Conservation (phyloP, 768 basidiomycete species). For the Lepiota subincarnata region DNA sequence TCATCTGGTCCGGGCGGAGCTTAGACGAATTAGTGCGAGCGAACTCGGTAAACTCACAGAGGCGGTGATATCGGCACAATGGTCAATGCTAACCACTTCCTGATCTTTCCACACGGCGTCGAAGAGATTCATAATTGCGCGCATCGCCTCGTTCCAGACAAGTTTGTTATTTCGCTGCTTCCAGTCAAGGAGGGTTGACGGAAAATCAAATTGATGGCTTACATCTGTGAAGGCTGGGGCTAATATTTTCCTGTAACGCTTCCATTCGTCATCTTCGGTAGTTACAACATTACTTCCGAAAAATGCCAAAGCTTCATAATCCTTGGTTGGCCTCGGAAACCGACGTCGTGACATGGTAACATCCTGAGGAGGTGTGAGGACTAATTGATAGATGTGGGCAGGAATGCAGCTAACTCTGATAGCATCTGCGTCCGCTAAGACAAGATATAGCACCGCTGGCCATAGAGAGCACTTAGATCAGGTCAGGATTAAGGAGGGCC, state of each 20-base stretch:
- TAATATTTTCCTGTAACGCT: conserved; percentile 54
- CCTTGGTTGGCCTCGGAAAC: conserved; percentile 51
- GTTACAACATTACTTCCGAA: conserved; percentile 61
- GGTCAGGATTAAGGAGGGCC: conserved; percentile 14
- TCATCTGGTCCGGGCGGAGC: conserved; percentile 29
- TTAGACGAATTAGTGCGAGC: not conserved
- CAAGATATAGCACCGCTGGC: not conserved
- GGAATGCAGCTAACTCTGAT: too few relatives aligned
- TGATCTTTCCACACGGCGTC: conserved; percentile 41
- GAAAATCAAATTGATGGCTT: conserved; percentile 9
- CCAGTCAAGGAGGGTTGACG: not conserved
- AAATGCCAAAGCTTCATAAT: conserved; percentile 40
- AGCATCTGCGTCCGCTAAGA: too few relatives aligned
- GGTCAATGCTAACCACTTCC: conserved; percentile 35
- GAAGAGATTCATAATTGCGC: conserved; percentile 39
- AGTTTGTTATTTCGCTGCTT: conserved; percentile 39
- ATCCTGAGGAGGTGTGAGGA: conserved; percentile 32
- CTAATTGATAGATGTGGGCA: too few relatives aligned
- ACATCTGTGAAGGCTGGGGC: conserved; percentile 65
- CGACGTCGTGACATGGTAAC: conserved; percentile 40
- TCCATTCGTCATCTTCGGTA: conserved; percentile 63
- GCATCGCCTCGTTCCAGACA: conserved; percentile 42
- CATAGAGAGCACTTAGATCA: not conserved
- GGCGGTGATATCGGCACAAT: conserved; percentile 49
- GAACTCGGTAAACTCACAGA: conserved; percentile 32